Evolutionary conservation across 129 eudicot genomes (phyloP), one percentile per base, ranked within the genome.

Genomic region (Flaveria linearis): DNA sequence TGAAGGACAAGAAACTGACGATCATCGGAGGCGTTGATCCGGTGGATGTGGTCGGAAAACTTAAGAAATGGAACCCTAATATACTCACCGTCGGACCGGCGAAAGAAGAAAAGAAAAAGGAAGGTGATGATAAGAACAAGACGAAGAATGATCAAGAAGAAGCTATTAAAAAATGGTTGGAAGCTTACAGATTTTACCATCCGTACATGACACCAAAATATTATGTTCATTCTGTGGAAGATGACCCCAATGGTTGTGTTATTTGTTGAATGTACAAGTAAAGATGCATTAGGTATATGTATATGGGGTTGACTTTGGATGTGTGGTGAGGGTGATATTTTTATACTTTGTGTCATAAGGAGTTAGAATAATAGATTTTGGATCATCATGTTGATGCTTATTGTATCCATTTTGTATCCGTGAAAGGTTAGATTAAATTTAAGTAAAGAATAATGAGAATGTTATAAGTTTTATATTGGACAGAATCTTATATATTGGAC

Each of bases 1-100:
- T 47, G 80, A 83, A 83, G 50, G 86, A 83, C 28, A 30, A 70
- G 69, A 83, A 78, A 43, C 10, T 83, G 39, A 83, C 86, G 0
- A 68, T 83, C n/a, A 20, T 78, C 9, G 86, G 86, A 2, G 83
- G 78, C 75, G 61, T 83, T 57, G 83, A 83, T 60, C 86, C 86
- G 7, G 80, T 74, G 11, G 68, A 4, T 12, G 50, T 83, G 5
- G 66, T 68, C 4, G 16, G 68, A 39, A 83, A 83, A 63, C 62
- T 83, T 17, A 83, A 78, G 12, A n/a, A 49, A 22, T 78, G 83
- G 77, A 45, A 73, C 26, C 10, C 86, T 0, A 45, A 49, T 22
- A 74, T 78, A 28, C 14, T 83, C 26, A 67, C 80, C 1, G 80
- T 83, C 13, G 86, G 83, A 18, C 86, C 83, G 3, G 80, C 86